Conservation (phyloP, 192 early-diverging fungal species). For the Backusella westeae region DNA sequence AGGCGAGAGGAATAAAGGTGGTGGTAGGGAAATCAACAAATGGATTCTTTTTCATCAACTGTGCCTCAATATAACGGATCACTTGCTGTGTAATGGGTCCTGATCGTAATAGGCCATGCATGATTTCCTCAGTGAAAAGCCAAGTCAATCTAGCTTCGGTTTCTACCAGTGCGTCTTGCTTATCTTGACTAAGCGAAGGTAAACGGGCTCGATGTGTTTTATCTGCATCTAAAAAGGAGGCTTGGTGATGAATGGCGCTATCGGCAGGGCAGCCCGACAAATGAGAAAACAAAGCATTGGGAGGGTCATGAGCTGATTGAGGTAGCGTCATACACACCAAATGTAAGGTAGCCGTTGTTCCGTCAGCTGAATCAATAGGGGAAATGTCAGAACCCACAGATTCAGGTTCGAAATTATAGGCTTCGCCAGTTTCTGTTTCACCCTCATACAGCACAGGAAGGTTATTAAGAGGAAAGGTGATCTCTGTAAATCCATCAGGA, state of each 20-base stretch:
- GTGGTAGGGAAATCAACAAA: conserved; percentile 59
- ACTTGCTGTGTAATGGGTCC: conserved; percentile 49
- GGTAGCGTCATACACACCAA: conserved; percentile 67
- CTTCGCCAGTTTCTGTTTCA: conserved; percentile 25
- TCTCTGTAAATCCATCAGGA: conserved; percentile 38
- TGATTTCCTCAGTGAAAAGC: conserved; percentile 74
- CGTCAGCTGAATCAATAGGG: conserved; percentile 67
- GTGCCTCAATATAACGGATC: conserved; percentile 47
- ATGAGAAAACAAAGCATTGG: conserved; percentile 20
- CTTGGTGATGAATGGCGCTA: not conserved
- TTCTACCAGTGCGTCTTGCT: conserved; percentile 58
- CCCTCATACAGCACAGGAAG: conserved; percentile 65
- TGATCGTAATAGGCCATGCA: conserved; percentile 65
- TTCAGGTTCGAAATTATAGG: conserved; percentile 57
- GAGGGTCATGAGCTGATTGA: conserved; percentile 30
- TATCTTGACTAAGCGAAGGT: conserved; percentile 36
- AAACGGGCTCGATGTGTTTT: conserved; percentile 35
- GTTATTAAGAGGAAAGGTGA: conserved; percentile 50
- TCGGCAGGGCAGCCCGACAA: conserved; percentile 9
- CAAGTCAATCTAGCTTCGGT: conserved; percentile 55
- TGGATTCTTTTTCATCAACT: conserved; percentile 50
- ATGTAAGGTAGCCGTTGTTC: conserved; percentile 65
- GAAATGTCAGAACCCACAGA: conserved; percentile 58
- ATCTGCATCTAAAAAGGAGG: conserved; percentile 36
- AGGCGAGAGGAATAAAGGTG: conserved; percentile 46